Base-by-base conservation (phyloP, 192 early-diverging fungal species). In the Paraglomus occultum region DNA sequence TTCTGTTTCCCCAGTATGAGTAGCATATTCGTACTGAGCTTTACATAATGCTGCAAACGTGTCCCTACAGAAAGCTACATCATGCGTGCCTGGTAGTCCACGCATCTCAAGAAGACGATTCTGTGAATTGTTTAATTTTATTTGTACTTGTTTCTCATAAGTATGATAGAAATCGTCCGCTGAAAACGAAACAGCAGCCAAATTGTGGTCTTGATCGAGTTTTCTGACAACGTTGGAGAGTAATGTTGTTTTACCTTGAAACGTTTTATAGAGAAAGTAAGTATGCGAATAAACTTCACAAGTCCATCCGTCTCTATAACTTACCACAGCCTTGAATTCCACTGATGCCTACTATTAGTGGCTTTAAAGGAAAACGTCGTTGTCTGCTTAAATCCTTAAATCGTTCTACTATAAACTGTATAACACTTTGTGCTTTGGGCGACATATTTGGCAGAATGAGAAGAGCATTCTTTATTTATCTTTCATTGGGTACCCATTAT, bases 71-170 rank as follows among this genome's bases (percentile, higher is more conserved):
- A 98, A 79, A 14, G 60, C 50, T 6, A 94, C 40, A 74, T 97
- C 94, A 70, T 97, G 95, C 5, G 95, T 95, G 1, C 96, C 96
- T 4, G 95, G 89, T 58, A 92, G 88, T 8, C 96, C 96, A 38
- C 96, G 83, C 62, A 81, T 88, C 65, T 90, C 82, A 31, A 94
- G 81, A 14, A 98, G 77, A 38, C 85, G 84, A 73, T 97, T 96
- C 40, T 49, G 71, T 0, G 77, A 72, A 53, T 87, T 60, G 4
- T 20, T 45, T 7, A 62, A n/a, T 6, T 83, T 51, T 1, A 91
- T 69, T 2, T 74, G 48, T 7, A 66, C 54, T 70, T 94, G 95
- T n/a, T 91, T 86, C 8, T 73, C 70, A 67, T 82, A 77, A 0
- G 93, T 79, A 18, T 94, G 76, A 71, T 96, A 96, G 9, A 98